Base-by-base conservation (phyloP, 345 rosid genomes). In the Melaleuca quinquenervia region DNA sequence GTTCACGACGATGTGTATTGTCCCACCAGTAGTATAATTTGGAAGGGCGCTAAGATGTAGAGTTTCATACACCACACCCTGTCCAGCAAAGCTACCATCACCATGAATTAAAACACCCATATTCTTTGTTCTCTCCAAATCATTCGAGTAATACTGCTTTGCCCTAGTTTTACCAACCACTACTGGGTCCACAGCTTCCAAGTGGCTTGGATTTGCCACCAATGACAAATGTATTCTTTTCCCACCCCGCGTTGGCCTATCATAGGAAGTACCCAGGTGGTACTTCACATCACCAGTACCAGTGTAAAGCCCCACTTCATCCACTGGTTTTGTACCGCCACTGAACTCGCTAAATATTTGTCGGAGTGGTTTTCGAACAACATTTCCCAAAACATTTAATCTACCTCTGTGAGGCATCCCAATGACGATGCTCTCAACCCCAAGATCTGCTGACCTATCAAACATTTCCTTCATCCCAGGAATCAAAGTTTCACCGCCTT, bases 371-470 rank as follows among this genome's bases (percentile, higher is more conserved):
- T 87, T 87, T 26, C 86, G 84, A 53, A 87, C 88, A 84, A 87
- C 88, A 84, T 87, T 87, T 50, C 88, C 88, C 21, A 87, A 36
- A 74, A 87, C 88, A 84, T 87, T 87, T 51, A 87, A 62, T 51
- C 88, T 87, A 54, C 88, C 88, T n/a, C 88, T 87, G 56, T 87
- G 88, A 84, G 88, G 86, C 88, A 87, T 87, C 22, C 88, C 88
- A 54, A 87, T 87, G n/a, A 87, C 88, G 16, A 84, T 87, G 50
- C 88, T 84, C 62, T 87, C 88, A 78, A 87, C 88, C 50, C 86
- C 88, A 49, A 87, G 88, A 87, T 87, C 88, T 48, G 88, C 84
- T 53, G 88, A 53, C 85, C 88, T 84, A 36, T 87, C 88, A 84
- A 87, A 87, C 88, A 87, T 87, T 84, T 87, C 88, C 50, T 87